Conservation (phyloP, 192 early-diverging fungal genomes). For the Ambispora gerdemannii region DNA sequence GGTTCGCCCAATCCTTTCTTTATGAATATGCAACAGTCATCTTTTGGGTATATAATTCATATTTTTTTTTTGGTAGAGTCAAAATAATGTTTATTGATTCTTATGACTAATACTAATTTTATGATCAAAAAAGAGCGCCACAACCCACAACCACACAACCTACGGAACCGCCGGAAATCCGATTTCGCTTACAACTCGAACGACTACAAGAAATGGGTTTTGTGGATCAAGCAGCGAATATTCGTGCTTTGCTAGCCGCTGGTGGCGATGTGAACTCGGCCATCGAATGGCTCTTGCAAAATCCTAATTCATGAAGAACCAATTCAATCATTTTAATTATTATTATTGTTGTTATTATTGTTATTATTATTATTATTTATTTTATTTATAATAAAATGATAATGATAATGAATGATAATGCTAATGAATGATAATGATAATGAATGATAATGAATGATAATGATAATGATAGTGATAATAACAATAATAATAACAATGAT, state of each 20-base stretch:
- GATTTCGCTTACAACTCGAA: slow-evolving; percentile 63
- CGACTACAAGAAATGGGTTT: slow-evolving; percentile 96
- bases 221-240: slow-evolving; percentile 74
- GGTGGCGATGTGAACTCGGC: slow-evolving; percentile 86
- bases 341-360: too few relatives aligned
- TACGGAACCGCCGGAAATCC: slow-evolving; percentile 52
- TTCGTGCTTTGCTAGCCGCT: slow-evolving; percentile 78
- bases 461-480: too few relatives aligned
- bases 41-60: background rate
- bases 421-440: too few relatives aligned
- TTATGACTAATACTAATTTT: background rate
- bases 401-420: too few relatives aligned
- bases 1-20: slow-evolving; percentile 20
- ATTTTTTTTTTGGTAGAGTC: background rate
- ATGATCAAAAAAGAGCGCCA: background rate
- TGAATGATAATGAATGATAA: too few relatives aligned
- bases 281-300: slow-evolving; percentile 67
- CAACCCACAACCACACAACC: slow-evolving; percentile 18
- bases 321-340: too few relatives aligned
- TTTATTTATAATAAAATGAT: too few relatives aligned
- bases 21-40: slow-evolving; percentile 3
- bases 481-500: too few relatives aligned
- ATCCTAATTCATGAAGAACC: slow-evolving; percentile 31
- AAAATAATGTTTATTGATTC: background rate
- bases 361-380: too few relatives aligned